Conservation (phyloP, 2,329 filamentous ascomycete species). For the Trichoderma brevicompactum region DNA sequence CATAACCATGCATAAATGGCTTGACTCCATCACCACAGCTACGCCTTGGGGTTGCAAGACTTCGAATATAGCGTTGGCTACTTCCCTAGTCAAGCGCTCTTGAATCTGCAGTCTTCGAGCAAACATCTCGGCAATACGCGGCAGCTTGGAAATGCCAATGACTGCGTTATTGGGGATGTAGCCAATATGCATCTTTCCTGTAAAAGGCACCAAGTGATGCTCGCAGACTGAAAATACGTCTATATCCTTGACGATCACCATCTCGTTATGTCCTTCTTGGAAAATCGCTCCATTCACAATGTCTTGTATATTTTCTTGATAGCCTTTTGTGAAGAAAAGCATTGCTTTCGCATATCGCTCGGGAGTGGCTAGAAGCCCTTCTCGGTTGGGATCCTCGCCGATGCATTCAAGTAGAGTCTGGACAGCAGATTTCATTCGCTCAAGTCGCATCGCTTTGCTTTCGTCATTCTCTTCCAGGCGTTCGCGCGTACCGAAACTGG, state of each 20-base stretch:
- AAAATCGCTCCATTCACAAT: slow-evolving; percentile 95
- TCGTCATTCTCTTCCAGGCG: slow-evolving; percentile 59
- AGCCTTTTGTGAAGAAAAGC: slow-evolving; percentile 94
- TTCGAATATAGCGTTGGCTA: slow-evolving; percentile 91
- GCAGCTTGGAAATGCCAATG: slow-evolving; percentile 93
- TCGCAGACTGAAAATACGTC: slow-evolving; percentile 94
- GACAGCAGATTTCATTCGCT: slow-evolving; percentile 65
- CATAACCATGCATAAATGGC: slow-evolving; percentile 98
- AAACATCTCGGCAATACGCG: slow-evolving; percentile 97
- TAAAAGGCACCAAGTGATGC: slow-evolving; percentile 96
- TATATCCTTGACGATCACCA: slow-evolving; percentile 98
- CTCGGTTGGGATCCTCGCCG: slow-evolving; percentile 68
- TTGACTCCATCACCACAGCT: slow-evolving; percentile 96
- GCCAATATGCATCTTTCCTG: slow-evolving; percentile 98
- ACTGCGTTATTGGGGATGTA: slow-evolving; percentile 93
- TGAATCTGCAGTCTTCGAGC: slow-evolving; percentile 91
- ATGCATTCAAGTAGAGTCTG: slow-evolving; percentile 70
- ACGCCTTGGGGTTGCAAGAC: slow-evolving; percentile 93
- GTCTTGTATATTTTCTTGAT: slow-evolving; percentile 90
- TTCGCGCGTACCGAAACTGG: slow-evolving; percentile 66
- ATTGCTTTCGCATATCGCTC: slow-evolving; percentile 93
- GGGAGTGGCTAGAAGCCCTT: slow-evolving; percentile 70
- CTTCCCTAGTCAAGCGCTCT: slow-evolving; percentile 93
- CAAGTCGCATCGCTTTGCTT: slow-evolving; percentile 53
- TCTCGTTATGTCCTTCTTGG: slow-evolving; percentile 93